Conservation (phyloP, 208 protist species). For the Phytomonas francai region DNA sequence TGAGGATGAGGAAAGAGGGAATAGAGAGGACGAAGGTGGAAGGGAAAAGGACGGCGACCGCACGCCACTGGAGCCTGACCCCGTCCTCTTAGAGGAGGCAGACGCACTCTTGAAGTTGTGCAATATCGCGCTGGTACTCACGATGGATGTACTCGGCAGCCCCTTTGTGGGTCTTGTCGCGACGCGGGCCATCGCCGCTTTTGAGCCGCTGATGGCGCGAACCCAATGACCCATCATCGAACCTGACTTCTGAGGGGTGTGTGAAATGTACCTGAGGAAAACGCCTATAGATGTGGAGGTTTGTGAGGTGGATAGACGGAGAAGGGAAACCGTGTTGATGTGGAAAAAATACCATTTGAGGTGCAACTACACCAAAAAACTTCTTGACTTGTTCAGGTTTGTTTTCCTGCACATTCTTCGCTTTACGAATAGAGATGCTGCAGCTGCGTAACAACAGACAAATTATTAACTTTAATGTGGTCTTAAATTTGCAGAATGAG, state of each 20-base stretch:
- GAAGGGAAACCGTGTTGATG: too few species aligned
- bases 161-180: conserved; percentile 69
- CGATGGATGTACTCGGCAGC: conserved; percentile 60
- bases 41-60: neutral
- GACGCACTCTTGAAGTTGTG: conserved; percentile 29
- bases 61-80: neutral
- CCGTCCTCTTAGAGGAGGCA: conserved; percentile 6
- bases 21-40: neutral
- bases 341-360: too few species aligned
- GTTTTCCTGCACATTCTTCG: neutral
- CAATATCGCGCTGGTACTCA: conserved; percentile 66
- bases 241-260: too few species aligned
- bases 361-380: too few species aligned
- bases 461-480: neutral
- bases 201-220: conserved; percentile 70
- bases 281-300: too few species aligned
- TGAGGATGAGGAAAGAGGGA: neutral
- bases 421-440: neutral
- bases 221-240: conserved; percentile 21
- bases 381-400: neutral
- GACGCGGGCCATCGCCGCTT: conserved; percentile 42
- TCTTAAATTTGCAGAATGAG: neutral
- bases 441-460: neutral
- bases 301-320: too few species aligned
- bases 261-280: too few species aligned